Evolutionary conservation across 2,329 filamentous ascomycete genomes (phyloP).

Genomic region (Penicillium hordei): DNA sequence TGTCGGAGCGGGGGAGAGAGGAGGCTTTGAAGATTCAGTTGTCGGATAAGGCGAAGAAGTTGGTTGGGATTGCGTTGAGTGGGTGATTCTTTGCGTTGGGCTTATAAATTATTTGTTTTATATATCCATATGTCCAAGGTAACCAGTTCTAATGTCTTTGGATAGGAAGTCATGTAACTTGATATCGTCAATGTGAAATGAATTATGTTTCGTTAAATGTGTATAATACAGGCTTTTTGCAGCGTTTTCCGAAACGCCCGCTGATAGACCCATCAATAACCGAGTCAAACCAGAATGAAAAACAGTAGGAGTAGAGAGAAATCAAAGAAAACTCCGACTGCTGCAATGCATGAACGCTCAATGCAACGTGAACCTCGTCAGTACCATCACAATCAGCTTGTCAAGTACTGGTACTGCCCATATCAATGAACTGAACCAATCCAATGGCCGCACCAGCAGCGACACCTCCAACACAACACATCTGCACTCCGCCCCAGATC

Average conservation of each 20-base stretch:
- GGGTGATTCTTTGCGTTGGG: slow-evolving; percentile 19
- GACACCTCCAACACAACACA: slow-evolving; percentile 62
- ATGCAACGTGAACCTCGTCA: background rate
- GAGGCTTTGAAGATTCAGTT: slow-evolving; percentile 67
- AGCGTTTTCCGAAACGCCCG: background rate
- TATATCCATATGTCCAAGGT: background rate
- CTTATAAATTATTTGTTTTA: background rate
- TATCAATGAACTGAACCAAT: slow-evolving; percentile 60
- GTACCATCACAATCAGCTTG: background rate
- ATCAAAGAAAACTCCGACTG: background rate
- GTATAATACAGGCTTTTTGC: background rate
- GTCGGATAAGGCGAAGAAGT: slow-evolving; percentile 59
- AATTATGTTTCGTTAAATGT: background rate
- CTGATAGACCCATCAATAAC: background rate
- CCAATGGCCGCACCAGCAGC: slow-evolving; percentile 66
- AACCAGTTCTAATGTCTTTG: background rate
- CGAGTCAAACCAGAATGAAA: background rate
- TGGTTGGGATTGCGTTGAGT: slow-evolving; percentile 65
- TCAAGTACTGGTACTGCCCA: slow-evolving; percentile 14
- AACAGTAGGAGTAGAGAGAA: background rate
- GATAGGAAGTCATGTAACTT: background rate
- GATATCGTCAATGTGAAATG: background rate
- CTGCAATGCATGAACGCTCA: slow-evolving; percentile 6
- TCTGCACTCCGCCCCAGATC: slow-evolving; percentile 62
- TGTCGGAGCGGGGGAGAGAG: slow-evolving; percentile 62